Percentiles rank a stretch among this genome's conserved stretches.
Evolutionary conservation across 371 early-diverging fungal genomes (phyloP).

Genomic region (Mucor irregularis): DNA sequence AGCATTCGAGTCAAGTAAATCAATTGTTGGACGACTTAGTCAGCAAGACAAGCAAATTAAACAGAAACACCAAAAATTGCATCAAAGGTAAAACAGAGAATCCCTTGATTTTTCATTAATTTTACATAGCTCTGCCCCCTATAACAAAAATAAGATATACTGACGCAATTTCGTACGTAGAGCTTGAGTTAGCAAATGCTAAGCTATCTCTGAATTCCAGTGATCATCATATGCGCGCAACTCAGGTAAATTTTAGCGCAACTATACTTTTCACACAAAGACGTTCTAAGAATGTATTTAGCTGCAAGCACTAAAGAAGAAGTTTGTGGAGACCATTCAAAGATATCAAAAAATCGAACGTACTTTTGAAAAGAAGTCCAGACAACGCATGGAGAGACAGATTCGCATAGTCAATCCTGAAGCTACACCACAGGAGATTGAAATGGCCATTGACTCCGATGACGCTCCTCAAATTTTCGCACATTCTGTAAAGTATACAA

Average conservation of each 20-base stretch:
- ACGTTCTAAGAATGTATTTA: constrained; percentile 36
- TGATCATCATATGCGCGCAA: constrained; percentile 10
- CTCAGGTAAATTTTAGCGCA: constrained; percentile 45
- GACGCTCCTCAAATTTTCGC: constrained; percentile 72
- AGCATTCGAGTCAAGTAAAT: constrained; percentile 20
- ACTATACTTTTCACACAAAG: constrained; percentile 32
- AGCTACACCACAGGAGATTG: constrained; percentile 72
- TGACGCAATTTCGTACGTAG: too few species aligned
- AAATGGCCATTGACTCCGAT: constrained; percentile 64
- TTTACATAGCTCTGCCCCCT: too few species aligned
- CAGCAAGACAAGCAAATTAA: constrained; percentile 25
- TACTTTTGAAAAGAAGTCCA: constrained; percentile 71
- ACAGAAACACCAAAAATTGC: constrained; percentile 24
- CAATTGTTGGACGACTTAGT: constrained; percentile 24
- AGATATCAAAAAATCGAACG: constrained; percentile 74
- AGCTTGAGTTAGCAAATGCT: constrained; percentile 36
- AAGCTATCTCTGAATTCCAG: not conserved
- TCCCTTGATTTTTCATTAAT: too few species aligned
- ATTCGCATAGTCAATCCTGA: constrained; percentile 72
- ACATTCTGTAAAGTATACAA: constrained; percentile 60
- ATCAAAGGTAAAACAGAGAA: constrained; percentile 32
- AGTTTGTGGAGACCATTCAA: constrained; percentile 75
- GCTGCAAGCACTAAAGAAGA: constrained; percentile 54
- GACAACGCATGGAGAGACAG: constrained; percentile 77
- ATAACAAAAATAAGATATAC: too few species aligned